phyloP scores from a whole-genome alignment of 2,329 filamentous ascomycete genomes.

The Claviceps cyperi region DNA sequence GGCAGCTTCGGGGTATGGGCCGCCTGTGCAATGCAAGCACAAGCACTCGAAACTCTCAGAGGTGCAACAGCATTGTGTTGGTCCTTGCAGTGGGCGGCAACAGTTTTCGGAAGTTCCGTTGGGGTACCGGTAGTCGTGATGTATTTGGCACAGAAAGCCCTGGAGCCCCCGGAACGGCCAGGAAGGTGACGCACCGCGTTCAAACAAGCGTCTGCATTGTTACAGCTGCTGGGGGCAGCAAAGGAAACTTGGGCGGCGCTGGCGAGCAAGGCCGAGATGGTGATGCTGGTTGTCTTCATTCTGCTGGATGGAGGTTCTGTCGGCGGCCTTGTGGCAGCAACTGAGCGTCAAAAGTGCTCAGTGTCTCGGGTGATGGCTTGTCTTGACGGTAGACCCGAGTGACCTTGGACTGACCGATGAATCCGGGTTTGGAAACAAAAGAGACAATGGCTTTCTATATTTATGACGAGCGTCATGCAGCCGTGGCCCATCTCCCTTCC shows the following conservation, averaged over 20 bases:
- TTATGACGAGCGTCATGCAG: not conserved
- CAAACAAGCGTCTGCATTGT: slow-evolving; percentile 24
- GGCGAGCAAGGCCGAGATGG: slow-evolving; percentile 1
- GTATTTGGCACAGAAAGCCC: not conserved
- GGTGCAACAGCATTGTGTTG: not conserved
- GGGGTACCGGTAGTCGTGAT: slow-evolving; percentile 2
- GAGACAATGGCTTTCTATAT: not conserved
- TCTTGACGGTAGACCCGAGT: not conserved
- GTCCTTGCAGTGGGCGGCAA: not conserved
- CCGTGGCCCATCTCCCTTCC: not conserved
- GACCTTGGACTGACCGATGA: not conserved
- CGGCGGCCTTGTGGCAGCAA: not conserved
- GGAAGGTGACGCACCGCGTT: slow-evolving; percentile 9
- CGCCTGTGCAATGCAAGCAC: not conserved
- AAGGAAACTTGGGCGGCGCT: not conserved
- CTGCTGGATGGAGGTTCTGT: not conserved
- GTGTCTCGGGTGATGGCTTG: not conserved
- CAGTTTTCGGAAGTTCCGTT: not conserved
- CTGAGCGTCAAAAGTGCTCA: not conserved
- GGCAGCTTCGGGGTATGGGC: too few relatives aligned
- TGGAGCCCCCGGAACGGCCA: not conserved
- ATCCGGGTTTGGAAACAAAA: too few relatives aligned
- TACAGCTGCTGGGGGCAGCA: slow-evolving; percentile 11
- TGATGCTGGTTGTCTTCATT: slow-evolving; percentile 1
- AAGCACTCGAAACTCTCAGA: not conserved